Evolutionary conservation across 257 asterid species (phyloP), one percentile per base, ranked within the genome.

Genomic region (Solanum paucissectum): DNA sequence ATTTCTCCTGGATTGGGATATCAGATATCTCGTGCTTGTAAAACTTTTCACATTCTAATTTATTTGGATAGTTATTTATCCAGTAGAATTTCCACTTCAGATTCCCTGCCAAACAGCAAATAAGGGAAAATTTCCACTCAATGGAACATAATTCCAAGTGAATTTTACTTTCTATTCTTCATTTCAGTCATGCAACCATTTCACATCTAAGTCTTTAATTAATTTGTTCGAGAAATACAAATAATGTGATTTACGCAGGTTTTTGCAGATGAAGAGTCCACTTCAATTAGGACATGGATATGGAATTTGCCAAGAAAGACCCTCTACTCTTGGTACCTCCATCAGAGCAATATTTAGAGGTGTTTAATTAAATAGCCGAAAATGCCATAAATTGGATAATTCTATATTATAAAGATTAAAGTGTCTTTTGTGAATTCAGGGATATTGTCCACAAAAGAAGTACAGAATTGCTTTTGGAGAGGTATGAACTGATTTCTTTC

Each of bases 191-290:
- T 81, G 85, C 68, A 46, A 5, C 68, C 42, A 81, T 49, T 82
- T 25, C 86, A 82, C 86, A 49, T 49, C 14, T 77, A 74, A 72
- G 6, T 36, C 52, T 74, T 37, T 20, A 38, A 86, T 73, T 40
- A 34, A 72, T 34, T 33, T 73, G 29, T 73, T 38, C 16, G 34
- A 40, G 18, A 40, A 32, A 5, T 69, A 29, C 38, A 29, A 32
- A 52, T 10, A 32, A 6, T 32, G 62, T 34, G 71, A 36, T 87
- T 9, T 38, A 27, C 20, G 23, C 86, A 92, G 94, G 91, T 92
- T 23, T 88, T 92, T 87, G 93, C 92, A 27, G 94, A 92, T 72
- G 90, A 89, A 21, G 92, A 89, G n/a, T 88, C 92, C 0, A 89
- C 89, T 68, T 87, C 89, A 1, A n/a, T n/a, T n/a, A 73, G 90